These are phyloP conservation scores for Neonectria punicea DNA, from an alignment of 2,329 filamentous ascomycete genomes.

Conservation along the genomic window DNA sequence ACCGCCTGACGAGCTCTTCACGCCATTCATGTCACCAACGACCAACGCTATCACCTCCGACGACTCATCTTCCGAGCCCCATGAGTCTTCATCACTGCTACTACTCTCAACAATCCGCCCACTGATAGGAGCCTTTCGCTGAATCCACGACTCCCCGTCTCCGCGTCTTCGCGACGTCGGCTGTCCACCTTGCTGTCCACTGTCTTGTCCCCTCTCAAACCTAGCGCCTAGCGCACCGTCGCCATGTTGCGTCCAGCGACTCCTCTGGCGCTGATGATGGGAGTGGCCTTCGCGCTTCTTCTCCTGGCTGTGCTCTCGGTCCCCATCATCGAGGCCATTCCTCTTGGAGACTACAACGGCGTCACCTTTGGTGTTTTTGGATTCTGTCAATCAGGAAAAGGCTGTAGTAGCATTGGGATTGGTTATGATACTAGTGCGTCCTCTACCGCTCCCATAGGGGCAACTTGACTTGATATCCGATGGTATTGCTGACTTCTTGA, in stretches of 20 bases:
- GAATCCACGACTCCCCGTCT: conserved; percentile 9
- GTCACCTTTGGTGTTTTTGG: conserved; percentile 94
- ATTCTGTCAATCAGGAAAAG: conserved; percentile 71
- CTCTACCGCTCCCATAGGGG: not conserved
- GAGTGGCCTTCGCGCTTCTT: conserved; percentile 85
- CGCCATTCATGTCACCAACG: conserved; percentile 13
- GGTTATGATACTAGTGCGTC: conserved; percentile 86
- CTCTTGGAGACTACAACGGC: conserved; percentile 79
- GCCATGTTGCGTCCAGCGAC: conserved; percentile 92
- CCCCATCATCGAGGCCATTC: conserved; percentile 86
- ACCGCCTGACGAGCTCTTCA: conserved; percentile 4
- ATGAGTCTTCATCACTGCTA: conserved; percentile 7
- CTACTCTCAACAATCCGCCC: conserved; percentile 5
- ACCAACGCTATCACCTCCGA: conserved; percentile 14
- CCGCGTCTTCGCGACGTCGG: conserved; percentile 40
- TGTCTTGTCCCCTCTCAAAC: conserved; percentile 20
- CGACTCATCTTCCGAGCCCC: conserved; percentile 1
- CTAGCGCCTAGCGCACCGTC: conserved; percentile 44
- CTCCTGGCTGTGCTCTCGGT: conserved; percentile 91
- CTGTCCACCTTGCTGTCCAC: conserved; percentile 24
- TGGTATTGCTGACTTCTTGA: conserved; percentile 25
- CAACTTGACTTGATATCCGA: not conserved
- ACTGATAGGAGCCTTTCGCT: conserved; percentile 12
- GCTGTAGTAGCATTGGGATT: conserved; percentile 79
- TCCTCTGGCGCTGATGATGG: conserved; percentile 85